Base-by-base conservation (phyloP, 331 rosid genomes). In the Pyrus hybrid region DNA sequence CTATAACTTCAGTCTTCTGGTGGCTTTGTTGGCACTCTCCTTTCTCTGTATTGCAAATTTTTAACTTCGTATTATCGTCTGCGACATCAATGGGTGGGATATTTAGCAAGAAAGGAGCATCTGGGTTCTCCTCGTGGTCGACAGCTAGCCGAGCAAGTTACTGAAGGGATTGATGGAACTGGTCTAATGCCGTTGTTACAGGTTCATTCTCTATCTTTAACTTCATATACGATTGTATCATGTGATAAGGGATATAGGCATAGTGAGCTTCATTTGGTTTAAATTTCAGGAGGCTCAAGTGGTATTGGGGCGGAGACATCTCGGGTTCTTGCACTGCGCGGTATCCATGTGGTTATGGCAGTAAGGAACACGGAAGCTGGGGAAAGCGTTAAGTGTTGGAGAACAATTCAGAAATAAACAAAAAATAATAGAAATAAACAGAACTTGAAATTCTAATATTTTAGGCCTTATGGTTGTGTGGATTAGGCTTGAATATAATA, bases 321-420 rank as follows among this genome's bases (percentile, higher is more conserved):
- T 4, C 87, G 87, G 21, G 87, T 91, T 76, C 88, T 93, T 76
- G 90, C 91, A 6, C 53, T 82, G 76, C 92, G 89, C 2, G 88
- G 97, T 73, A 92, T 89, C 73, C 92, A 89, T 83, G 96, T 91
- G 66, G 86, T 91, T 62, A 93, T 93, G 98, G 97, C 97, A 7
- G 93, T 93, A 11, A 91, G 98, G 89, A 91, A 85, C 80, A 70
- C 83, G 37, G 85, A 82, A 10, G 80, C 81, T 63, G 97, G 96
- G 33, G 73, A 17, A 63, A 77, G 70, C 18, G 93, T 85, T 35
- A 88, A 68, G 82, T n/a, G n/a, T n/a, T n/a, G n/a, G n/a, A n/a
- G n/a, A n/a, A n/a, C n/a, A n/a, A n/a, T n/a, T n/a, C n/a, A n/a
- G n/a, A n/a, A n/a, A n/a, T n/a, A n/a, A n/a, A n/a, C n/a, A n/a